These are phyloP conservation scores for Arachis stenosperma DNA, from an alignment of 306 rosid genomes.

Conservation along the genomic window DNA sequence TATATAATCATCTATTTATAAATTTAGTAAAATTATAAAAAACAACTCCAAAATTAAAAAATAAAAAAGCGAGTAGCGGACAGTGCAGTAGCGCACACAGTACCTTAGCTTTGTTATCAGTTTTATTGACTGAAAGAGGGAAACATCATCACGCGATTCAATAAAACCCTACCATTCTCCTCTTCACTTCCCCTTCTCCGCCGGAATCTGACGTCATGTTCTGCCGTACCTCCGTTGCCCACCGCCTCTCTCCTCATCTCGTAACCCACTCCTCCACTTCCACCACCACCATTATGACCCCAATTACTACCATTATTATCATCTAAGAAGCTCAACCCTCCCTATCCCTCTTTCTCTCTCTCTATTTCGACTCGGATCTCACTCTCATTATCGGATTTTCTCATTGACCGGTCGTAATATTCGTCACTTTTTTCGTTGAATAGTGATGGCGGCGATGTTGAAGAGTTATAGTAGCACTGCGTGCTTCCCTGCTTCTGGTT, in stretches of 20 bases:
- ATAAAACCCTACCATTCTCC: neutral
- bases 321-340: neutral
- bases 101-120: too few species aligned
- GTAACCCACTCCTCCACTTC: neutral
- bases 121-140: too few species aligned
- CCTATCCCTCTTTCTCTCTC: neutral
- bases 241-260: neutral
- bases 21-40: too few species aligned
- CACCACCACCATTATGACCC: neutral
- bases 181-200: neutral
- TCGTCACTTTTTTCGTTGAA: too few species aligned
- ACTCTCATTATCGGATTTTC: too few species aligned
- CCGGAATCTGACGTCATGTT: slow-evolving; percentile 22
- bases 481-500: slow-evolving; percentile 44
- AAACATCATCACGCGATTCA: too few species aligned
- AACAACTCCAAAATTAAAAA: too few species aligned
- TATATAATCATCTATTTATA: too few species aligned
- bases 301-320: neutral
- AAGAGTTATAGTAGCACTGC: slow-evolving; percentile 38
- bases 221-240: neutral
- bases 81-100: too few species aligned
- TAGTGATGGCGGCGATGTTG: slow-evolving; percentile 35
- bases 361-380: neutral
- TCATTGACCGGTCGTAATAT: too few species aligned
- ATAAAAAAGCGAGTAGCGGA: too few species aligned